Evolutionary conservation across 352 stramenopile genomes (phyloP), one percentile per base, ranked within the genome.

Genomic region (Chrysophaeum taylorii): DNA sequence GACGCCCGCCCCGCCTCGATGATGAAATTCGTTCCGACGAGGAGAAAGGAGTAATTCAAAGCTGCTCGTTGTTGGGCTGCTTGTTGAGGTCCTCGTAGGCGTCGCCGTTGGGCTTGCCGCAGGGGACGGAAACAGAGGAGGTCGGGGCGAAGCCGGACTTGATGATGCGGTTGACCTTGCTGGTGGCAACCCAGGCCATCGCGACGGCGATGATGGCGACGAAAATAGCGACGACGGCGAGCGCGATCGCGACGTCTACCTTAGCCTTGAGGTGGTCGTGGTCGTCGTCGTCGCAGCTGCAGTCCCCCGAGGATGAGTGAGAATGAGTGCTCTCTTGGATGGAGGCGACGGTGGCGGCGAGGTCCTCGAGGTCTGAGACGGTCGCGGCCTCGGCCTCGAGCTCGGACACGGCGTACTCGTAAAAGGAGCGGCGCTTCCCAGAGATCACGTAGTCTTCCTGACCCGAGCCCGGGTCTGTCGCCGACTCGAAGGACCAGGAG

Each of bases 401-500:
- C 63, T 70, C 43, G 60, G 15, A 4, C 27, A 72, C 69, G 50
- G 76, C 76, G 54, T 83, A 73, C 45, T 83, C 72, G 16, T 69
- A 70, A 69, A 79, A 83, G 29, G 64, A 76, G 39, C 79, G 33
- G 31, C 80, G 71, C 36, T 83, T 83, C 27, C 36, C 45, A 31
- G 74, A 82, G 60, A 87, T 83, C 45, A 84, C 75, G 68, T 77
- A 81, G 63, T 82, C 68, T 2, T 71, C 70, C 64, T 82, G 73
- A 53, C 82, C 82, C 25, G 42, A 38, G 67, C 76, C 70, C 31
- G 70, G 38, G 15, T 62, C 18, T 0, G 79, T 80, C 41, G 50
- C 12, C n/a, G 45, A 73, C 64, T 82, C 78, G 64, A 81, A 79
- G 16, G 41, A 74, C 67, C 66, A 83, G 37, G 71, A 45, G 0